Percentiles rank a stretch among this genome's conserved stretches.
These are phyloP conservation scores for Exophiala sideris DNA, from an alignment of 2,329 filamentous ascomycete species.

Conservation along the genomic window DNA sequence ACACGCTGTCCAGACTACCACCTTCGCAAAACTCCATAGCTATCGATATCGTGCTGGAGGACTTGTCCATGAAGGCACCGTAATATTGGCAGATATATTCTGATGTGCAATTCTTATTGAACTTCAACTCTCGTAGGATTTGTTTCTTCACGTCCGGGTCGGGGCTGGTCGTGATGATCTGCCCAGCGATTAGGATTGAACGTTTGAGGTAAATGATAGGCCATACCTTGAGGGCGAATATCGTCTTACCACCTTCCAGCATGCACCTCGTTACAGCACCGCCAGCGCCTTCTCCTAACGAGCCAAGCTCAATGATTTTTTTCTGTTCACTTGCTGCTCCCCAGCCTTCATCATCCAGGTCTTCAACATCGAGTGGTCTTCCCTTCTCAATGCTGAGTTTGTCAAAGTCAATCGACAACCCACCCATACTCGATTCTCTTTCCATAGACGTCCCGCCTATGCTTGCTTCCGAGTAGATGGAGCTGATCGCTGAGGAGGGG, in stretches of 20 bases:
- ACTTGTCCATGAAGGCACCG: conserved; percentile 91
- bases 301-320: conserved; percentile 82
- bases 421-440: conserved; percentile 74
- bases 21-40: conserved; percentile 99
- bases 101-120: conserved; percentile 96
- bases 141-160: conserved; percentile 98
- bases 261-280: conserved; percentile 90
- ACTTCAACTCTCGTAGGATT: conserved; percentile 90
- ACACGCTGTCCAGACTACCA: conserved; percentile 92
- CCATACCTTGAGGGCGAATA: conserved; percentile 90
- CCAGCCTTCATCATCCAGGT: conserved; percentile 94
- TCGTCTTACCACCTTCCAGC: conserved; percentile 84
- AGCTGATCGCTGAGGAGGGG: conserved; percentile 82
- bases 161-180: conserved; percentile 98
- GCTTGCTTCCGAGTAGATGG: conserved; percentile 75
- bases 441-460: conserved; percentile 76
- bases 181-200: not conserved
- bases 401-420: conserved; percentile 72
- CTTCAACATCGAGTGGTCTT: conserved; percentile 82
- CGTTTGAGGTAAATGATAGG: not conserved
- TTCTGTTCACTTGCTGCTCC: conserved; percentile 85
- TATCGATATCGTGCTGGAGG: conserved; percentile 95
- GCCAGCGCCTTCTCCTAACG: conserved; percentile 88
- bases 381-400: conserved; percentile 79
- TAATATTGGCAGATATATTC: conserved; percentile 98